phyloP scores from a whole-genome alignment of 805 yeast genomes.

The Sporopachydermia lactativora region DNA sequence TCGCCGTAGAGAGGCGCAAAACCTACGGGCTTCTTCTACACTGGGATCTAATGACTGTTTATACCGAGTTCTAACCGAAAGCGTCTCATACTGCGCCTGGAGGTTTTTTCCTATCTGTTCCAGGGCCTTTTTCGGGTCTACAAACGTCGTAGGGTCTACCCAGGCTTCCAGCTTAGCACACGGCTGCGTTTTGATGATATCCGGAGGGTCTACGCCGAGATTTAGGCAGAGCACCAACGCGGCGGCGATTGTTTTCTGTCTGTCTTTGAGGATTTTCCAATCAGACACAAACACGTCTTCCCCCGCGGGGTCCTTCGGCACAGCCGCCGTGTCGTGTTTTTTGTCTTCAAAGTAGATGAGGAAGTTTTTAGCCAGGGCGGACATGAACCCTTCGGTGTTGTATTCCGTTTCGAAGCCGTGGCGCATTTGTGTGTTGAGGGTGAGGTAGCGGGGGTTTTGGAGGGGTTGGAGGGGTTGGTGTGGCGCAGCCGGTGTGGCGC shows the following conservation, averaged over 20 bases:
- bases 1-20: conserved; percentile 77
- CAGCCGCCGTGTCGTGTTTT: conserved; percentile 82
- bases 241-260: conserved; percentile 88
- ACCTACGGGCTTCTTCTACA: conserved; percentile 87
- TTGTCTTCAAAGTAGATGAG: conserved; percentile 83
- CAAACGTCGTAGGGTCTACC: conserved; percentile 73
- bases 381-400: conserved; percentile 35
- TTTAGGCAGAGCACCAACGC: conserved; percentile 85
- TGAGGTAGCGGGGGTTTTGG: conserved; percentile 7
- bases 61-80: conserved; percentile 76
- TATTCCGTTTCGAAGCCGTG: conserved; percentile 50
- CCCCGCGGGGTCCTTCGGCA: conserved; percentile 37
- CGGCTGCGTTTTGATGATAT: conserved; percentile 82
- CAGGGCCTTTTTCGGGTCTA: conserved; percentile 81
- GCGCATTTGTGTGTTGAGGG: conserved; percentile 31
- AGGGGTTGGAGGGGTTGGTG: no score
- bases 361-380: conserved; percentile 43
- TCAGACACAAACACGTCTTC: conserved; percentile 50
- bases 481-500: no score
- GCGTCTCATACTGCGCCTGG: conserved; percentile 79
- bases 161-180: conserved; percentile 88
- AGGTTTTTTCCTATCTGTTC: conserved; percentile 82
- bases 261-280: conserved; percentile 84
- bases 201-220: conserved; percentile 96
- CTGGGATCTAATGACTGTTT: conserved; percentile 89